A percentile compares a stretch with the other conserved stretches of the same genome.
phyloP scores from a whole-genome alignment of 345 rosid species.

The Linum usitatissimum region DNA sequence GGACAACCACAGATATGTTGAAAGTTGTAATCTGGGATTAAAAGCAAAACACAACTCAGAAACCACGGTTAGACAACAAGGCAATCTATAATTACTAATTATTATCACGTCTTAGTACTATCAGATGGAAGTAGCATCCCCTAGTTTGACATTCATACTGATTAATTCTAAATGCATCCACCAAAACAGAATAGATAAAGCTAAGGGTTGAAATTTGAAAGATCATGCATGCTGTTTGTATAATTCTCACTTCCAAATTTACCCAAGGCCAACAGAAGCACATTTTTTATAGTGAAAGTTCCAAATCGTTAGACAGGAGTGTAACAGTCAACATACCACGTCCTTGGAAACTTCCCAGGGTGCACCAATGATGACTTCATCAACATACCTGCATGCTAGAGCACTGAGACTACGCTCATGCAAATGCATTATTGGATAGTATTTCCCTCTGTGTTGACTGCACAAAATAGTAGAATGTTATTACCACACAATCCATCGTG shows the following conservation, averaged over 20 bases:
- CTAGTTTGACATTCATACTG: background rate
- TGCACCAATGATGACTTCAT: constrained; percentile 75
- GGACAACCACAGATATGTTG: constrained; percentile 54
- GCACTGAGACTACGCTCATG: constrained; percentile 76
- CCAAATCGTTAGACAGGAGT: background rate
- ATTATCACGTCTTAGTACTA: background rate
- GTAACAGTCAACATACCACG: constrained; percentile 35
- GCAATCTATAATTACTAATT: background rate
- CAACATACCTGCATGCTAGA: constrained; percentile 66
- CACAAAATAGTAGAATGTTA: constrained; percentile 13
- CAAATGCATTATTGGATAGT: constrained; percentile 74
- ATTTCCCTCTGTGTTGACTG: constrained; percentile 59
- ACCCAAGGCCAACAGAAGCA: background rate
- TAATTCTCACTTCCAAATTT: too few relatives aligned
- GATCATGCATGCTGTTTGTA: too few relatives aligned
- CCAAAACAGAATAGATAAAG: too few relatives aligned
- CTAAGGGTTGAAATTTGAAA: too few relatives aligned
- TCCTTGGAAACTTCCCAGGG: constrained; percentile 63
- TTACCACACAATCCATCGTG: background rate
- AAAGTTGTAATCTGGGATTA: constrained; percentile 52
- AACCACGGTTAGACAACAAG: background rate
- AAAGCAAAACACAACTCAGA: background rate
- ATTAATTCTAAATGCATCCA: too few relatives aligned
- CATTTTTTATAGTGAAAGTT: too few relatives aligned
- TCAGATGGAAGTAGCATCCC: background rate